Base-by-base conservation (phyloP, 768 basidiomycete species). In the Coprinellus micaceus region DNA sequence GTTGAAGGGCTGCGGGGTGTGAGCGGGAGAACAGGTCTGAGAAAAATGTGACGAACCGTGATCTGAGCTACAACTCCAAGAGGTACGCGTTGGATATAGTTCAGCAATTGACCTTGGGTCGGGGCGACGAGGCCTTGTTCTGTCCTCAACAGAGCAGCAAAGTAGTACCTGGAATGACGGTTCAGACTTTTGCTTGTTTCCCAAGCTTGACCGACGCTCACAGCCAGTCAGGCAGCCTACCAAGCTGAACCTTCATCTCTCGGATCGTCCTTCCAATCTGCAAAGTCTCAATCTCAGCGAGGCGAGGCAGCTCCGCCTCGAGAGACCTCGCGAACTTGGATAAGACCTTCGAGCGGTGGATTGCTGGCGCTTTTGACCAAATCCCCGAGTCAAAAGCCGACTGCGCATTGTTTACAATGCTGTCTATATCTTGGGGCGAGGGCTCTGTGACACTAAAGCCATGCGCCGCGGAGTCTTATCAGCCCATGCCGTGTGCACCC, bases 11-110 rank as follows among this genome's bases (percentile, higher is more conserved):
- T 91, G 58, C 2, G 28, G 1, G 30, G 15, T 7, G 45, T 28
- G 37, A 28, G n/a, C 22, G 29, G 50, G 17, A 54, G 25, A 11
- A 21, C 17, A 4, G 43, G 26, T 43, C 22, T 24, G 2, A 13
- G 15, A 50, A 46, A 6, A 46, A 26, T 47, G 40, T 21, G 26
- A 53, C 79, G 67, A 56, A 90, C 91, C 13, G 89, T 93, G 24
- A 94, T 89, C 66, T 94, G 91, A 0, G 86, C 91, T 37, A 92
- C 89, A n/a, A 93, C 91, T 11, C 92, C 92, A 0, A 94, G 78
- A 0, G 92, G 91, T 11, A 91, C 76, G 13, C 92, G 80, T 48
- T 83, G 80, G 4, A 94, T 85, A 67, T 89, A 86, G 64, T 93
- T 94, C 33, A 93, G 71, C 37, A 94, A 67, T 52, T 81, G 83